A percentile compares a stretch with the other conserved stretches of the same genome.
These are phyloP conservation scores for Aureobasidium lini DNA, from an alignment of 2,329 filamentous ascomycete species.

Conservation along the genomic window DNA sequence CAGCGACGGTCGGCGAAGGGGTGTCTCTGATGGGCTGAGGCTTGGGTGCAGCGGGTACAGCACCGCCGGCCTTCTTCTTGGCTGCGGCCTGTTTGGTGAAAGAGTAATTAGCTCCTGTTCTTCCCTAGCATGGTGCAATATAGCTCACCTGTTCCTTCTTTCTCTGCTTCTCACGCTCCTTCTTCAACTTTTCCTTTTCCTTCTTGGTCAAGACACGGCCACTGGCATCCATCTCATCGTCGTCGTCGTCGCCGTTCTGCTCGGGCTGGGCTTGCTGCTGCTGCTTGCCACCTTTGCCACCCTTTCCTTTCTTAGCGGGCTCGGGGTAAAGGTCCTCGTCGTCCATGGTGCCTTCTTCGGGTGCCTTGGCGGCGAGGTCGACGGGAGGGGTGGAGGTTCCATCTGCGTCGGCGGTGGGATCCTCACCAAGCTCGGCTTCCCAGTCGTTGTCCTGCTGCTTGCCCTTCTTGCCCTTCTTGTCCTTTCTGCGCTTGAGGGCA, in stretches of 20 bases:
- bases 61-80: conserved; percentile 62
- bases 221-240: conserved; percentile 47
- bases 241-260: conserved; percentile 41
- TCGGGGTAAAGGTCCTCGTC: conserved; percentile 74
- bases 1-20: background rate
- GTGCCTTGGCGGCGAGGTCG: conserved; percentile 58
- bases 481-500: conserved; percentile 48
- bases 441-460: conserved; percentile 64
- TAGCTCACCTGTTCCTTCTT: conserved; percentile 87
- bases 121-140: background rate
- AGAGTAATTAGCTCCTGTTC: background rate
- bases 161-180: conserved; percentile 94
- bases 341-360: conserved; percentile 63
- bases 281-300: conserved; percentile 35
- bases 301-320: conserved; percentile 64
- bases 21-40: conserved; percentile 25
- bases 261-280: conserved; percentile 37
- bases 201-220: conserved; percentile 87
- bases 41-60: conserved; percentile 44
- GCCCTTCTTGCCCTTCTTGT: conserved; percentile 86
- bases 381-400: conserved; percentile 31
- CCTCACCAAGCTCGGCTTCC: conserved; percentile 63
- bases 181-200: conserved; percentile 96
- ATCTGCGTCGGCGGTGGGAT: conserved; percentile 31
- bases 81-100: conserved; percentile 43